Evolutionary conservation across 768 basidiomycete species (phyloP).

Genomic region (Leccinellum rugosiceps): DNA sequence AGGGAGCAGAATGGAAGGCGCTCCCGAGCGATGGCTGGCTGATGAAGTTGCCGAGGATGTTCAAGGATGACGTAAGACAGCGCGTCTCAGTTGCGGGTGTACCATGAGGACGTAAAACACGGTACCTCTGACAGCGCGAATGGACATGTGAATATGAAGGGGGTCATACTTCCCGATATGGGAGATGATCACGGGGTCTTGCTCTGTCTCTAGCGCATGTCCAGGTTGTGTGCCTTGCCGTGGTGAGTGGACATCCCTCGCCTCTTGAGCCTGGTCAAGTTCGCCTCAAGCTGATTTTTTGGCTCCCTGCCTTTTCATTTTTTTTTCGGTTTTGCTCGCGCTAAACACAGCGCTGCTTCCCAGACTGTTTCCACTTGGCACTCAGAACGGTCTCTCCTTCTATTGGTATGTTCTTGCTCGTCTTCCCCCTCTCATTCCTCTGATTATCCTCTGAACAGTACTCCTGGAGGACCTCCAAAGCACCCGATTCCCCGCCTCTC

Average conservation of each 20-base stretch:
- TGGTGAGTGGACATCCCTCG: slow-evolving; percentile 6
- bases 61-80: slow-evolving; percentile 7
- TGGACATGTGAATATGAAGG: slow-evolving; percentile 30
- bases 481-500: slow-evolving; percentile 1
- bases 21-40: slow-evolving; percentile 13
- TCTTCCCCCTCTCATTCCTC: neutral
- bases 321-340: neutral
- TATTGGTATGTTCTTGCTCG: neutral
- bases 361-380: too few relatives aligned
- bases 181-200: slow-evolving; percentile 12
- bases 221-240: slow-evolving; percentile 12
- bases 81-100: slow-evolving; percentile 7
- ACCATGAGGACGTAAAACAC: slow-evolving; percentile 20
- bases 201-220: slow-evolving; percentile 7
- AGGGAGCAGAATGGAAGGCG: slow-evolving; percentile 8
- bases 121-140: slow-evolving; percentile 12
- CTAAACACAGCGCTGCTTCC: too few relatives aligned
- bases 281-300: slow-evolving; percentile 1
- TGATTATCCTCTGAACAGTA: neutral
- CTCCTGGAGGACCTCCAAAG: neutral
- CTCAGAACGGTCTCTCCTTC: too few relatives aligned
- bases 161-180: slow-evolving; percentile 13
- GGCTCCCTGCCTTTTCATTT: neutral
- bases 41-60: slow-evolving; percentile 14
- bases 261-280: slow-evolving; percentile 16